Percentiles rank a stretch among this genome's conserved stretches.
Conservation (phyloP, 169 alveolate genomes). For the Plasmodium berghei region DNA sequence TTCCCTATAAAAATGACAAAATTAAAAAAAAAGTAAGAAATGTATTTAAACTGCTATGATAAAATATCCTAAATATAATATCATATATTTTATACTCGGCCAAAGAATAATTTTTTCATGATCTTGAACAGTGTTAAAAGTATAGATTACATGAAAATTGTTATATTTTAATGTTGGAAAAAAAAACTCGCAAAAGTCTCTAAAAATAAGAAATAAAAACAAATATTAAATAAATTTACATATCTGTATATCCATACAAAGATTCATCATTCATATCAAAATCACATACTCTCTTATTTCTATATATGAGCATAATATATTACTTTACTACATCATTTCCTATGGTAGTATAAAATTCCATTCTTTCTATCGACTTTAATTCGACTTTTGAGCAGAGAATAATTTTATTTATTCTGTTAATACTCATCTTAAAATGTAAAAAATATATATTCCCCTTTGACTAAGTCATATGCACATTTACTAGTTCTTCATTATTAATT, state of each 20-base stretch:
- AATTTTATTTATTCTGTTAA: conserved; percentile 45
- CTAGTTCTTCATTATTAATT: too few species aligned
- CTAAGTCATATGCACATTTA: too few species aligned
- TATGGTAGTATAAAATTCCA: conserved; percentile 40
- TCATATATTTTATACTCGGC: conserved; percentile 23
- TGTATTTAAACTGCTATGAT: not conserved
- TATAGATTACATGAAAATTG: conserved; percentile 19
- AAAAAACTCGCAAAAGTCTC: conserved; percentile 47
- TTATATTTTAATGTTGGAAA: conserved; percentile 35
- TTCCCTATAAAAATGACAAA: conserved; percentile 27
- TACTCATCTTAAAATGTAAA: conserved; percentile 25
- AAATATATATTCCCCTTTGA: too few species aligned
- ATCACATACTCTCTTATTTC: not conserved
- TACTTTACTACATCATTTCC: conserved; percentile 42
- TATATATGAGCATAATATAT: not conserved
- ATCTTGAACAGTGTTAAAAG: conserved; percentile 10
- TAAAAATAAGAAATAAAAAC: not conserved
- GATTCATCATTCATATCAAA: too few species aligned
- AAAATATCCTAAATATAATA: not conserved
- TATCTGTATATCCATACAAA: not conserved
- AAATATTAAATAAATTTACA: not conserved
- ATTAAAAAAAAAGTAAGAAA: conserved; percentile 4
- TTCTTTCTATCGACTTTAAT: conserved; percentile 25
- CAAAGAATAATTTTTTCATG: conserved; percentile 23
- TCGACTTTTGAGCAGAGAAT: conserved; percentile 43